phyloP scores from a whole-genome alignment of 345 rosid genomes.

The Ceriops tagal region DNA sequence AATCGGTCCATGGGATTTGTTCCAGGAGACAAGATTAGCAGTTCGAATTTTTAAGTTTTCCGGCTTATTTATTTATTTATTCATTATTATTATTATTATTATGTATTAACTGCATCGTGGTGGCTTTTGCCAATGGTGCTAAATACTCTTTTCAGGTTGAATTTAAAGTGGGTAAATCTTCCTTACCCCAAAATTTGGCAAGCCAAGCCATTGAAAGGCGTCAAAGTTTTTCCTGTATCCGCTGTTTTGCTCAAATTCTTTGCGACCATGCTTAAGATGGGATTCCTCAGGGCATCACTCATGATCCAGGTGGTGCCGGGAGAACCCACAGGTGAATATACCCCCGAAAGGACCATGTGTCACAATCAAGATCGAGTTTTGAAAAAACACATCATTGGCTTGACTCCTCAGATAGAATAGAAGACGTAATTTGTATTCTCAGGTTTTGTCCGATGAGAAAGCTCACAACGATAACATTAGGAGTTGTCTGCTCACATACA shows the following conservation, averaged over 20 bases:
- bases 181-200: slow-evolving; percentile 45
- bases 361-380: neutral
- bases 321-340: slow-evolving; percentile 78
- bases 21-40: too few species aligned
- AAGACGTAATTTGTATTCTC: too few species aligned
- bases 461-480: neutral
- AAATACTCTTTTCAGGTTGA: neutral
- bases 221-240: slow-evolving; percentile 76
- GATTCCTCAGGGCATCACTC: slow-evolving; percentile 58
- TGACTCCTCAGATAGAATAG: neutral
- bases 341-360: slow-evolving; percentile 38
- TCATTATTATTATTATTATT: too few species aligned
- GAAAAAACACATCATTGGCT: neutral
- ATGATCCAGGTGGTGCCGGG: slow-evolving; percentile 64
- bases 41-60: too few species aligned
- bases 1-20: too few species aligned
- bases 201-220: slow-evolving; percentile 68
- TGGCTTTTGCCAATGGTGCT: too few species aligned
- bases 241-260: slow-evolving; percentile 64
- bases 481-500: slow-evolving; percentile 49
- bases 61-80: too few species aligned
- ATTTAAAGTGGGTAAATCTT: neutral
- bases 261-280: slow-evolving; percentile 41
- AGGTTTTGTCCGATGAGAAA: neutral
- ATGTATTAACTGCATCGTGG: too few species aligned